These are phyloP conservation scores for Sphagnum tenellum DNA, from an alignment of 225 moss, liverwort and hornwort genomes.

Conservation along the genomic window DNA sequence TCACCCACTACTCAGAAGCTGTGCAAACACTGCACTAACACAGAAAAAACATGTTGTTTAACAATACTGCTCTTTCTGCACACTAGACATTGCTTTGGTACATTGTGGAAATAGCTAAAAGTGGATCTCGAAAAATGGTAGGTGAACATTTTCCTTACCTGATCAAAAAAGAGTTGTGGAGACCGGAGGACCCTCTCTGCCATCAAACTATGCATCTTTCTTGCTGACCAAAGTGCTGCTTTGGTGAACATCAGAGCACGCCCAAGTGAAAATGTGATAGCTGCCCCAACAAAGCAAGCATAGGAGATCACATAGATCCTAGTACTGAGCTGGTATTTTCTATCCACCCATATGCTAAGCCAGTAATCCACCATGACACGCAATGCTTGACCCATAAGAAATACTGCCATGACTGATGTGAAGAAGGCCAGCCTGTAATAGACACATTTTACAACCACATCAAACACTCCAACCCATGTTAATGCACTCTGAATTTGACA, in stretches of 20 bases:
- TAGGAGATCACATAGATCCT: slow-evolving; percentile 55
- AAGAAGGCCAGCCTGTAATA: slow-evolving; percentile 28
- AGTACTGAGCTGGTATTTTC: slow-evolving; percentile 41
- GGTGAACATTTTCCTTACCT: slow-evolving; percentile 19
- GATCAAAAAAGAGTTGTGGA: slow-evolving; percentile 86
- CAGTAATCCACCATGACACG: slow-evolving; percentile 88
- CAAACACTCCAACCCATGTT: too few species aligned
- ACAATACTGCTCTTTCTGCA: too few species aligned
- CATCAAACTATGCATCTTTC: slow-evolving; percentile 72
- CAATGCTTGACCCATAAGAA: slow-evolving; percentile 64
- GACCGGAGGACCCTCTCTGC: slow-evolving; percentile 71
- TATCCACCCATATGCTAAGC: slow-evolving; percentile 70
- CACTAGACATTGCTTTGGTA: too few species aligned
- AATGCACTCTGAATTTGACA: too few species aligned
- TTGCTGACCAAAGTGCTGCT: slow-evolving; percentile 57
- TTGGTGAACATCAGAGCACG: slow-evolving; percentile 48
- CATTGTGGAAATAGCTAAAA: too few species aligned
- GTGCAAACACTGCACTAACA: too few species aligned
- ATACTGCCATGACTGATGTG: slow-evolving; percentile 19
- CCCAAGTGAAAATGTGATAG: slow-evolving; percentile 27
- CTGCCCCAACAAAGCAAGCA: slow-evolving; percentile 35
- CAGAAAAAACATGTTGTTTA: too few species aligned
- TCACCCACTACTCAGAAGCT: too few species aligned
- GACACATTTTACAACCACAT: neutral
- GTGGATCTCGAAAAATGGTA: too few species aligned